These are phyloP conservation scores for Lactifluus subvellereus DNA, from an alignment of 768 basidiomycete species.

Conservation along the genomic window DNA sequence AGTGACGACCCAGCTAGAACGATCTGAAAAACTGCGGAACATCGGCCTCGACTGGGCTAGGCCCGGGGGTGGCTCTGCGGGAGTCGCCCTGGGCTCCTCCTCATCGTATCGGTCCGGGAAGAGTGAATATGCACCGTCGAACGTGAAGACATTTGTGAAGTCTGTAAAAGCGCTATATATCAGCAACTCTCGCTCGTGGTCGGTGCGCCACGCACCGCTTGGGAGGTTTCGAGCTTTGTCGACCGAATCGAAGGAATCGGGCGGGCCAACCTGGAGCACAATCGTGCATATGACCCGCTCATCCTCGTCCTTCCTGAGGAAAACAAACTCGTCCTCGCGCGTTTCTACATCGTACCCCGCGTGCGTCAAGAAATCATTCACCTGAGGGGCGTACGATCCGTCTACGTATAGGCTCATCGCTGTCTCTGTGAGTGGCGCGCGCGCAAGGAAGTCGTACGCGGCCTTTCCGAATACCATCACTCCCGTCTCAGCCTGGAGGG, in stretches of 20 bases:
- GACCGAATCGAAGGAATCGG: conserved; percentile 2
- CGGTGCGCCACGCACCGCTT: neutral
- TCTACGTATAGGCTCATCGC: conserved; percentile 13
- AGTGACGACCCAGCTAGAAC: conserved; percentile 16
- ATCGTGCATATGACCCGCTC: neutral
- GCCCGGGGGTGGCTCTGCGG: no score
- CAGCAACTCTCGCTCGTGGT: neutral
- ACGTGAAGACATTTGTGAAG: conserved; percentile 12
- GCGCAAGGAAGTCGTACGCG: conserved; percentile 9
- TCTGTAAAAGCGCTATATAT: neutral
- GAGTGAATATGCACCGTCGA: conserved; percentile 17
- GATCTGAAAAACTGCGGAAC: conserved; percentile 15
- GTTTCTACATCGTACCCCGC: conserved; percentile 4
- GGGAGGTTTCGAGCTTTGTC: conserved; percentile 5
- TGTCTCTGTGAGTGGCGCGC: neutral
- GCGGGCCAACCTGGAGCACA: neutral
- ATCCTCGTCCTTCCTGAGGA: neutral
- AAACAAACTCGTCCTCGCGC: neutral
- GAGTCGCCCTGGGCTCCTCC: neutral
- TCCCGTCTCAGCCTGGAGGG: conserved; percentile 12
- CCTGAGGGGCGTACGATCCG: neutral
- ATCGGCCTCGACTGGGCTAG: neutral
- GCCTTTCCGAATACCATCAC: conserved; percentile 2
- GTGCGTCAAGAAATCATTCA: conserved; percentile 4
- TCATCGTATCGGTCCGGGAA: conserved; percentile 10